A percentile compares a stretch with the other conserved stretches of the same genome.
Evolutionary conservation across 345 rosid species (phyloP).

Genomic region (Eucalyptus erythrocorys): DNA sequence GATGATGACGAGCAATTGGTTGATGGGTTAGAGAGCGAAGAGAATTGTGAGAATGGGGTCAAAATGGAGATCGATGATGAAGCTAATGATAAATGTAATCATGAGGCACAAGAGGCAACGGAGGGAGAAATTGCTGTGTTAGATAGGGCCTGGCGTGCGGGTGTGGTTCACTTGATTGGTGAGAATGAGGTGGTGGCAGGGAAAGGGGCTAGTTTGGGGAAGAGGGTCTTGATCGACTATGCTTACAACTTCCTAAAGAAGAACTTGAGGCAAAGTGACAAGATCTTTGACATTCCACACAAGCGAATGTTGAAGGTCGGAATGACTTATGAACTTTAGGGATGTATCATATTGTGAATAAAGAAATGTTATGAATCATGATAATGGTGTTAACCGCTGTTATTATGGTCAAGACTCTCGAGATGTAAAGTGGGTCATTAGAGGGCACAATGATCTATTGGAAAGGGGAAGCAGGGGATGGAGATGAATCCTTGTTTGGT

Average conservation of each 20-base stretch:
- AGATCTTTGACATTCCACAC: slow-evolving; percentile 32
- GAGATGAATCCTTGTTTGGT: neutral
- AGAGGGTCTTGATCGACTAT: slow-evolving; percentile 30
- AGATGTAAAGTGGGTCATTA: neutral
- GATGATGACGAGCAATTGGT: neutral
- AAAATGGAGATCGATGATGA: neutral
- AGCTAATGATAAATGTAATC: neutral
- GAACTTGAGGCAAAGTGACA: slow-evolving; percentile 20
- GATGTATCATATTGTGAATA: neutral
- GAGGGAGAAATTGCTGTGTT: slow-evolving; percentile 13
- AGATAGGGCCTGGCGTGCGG: slow-evolving; percentile 18
- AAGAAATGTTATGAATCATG: neutral
- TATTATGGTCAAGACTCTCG: neutral
- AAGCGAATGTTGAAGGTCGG: slow-evolving; percentile 44
- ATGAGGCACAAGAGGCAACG: neutral
- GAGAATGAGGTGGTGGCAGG: slow-evolving; percentile 28
- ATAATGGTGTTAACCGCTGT: neutral
- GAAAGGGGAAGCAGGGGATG: neutral
- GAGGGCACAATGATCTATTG: neutral
- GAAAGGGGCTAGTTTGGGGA: slow-evolving; percentile 14
- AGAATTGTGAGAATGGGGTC: neutral
- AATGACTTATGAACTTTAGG: slow-evolving; percentile 39
- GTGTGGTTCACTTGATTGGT: slow-evolving; percentile 39
- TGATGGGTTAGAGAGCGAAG: neutral
- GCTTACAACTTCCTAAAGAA: slow-evolving; percentile 32